Base-by-base conservation (phyloP, 371 early-diverging fungal genomes). In the Polyrhizophydium stewartii region DNA sequence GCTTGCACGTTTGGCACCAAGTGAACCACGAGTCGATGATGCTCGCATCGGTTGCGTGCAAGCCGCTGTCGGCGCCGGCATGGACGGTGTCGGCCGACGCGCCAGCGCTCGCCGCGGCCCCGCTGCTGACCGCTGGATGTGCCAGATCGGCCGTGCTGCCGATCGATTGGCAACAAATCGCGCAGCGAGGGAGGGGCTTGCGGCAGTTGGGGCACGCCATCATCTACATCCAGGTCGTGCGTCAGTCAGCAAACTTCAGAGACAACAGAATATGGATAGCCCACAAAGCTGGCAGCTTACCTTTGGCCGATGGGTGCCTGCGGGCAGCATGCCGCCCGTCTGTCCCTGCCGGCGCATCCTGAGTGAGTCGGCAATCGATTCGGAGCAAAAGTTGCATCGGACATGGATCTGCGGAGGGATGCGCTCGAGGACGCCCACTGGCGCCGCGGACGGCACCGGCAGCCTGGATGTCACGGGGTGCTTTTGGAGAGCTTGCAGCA, bases 1-100 rank as follows among this genome's bases (percentile, higher is more conserved):
- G 97, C 6, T 92, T 81, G 72, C 97, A 97, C 19, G 90, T 89
- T 69, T 94, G 95, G 71, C 97, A 97, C 97, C 97, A 97, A 16
- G 93, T 94, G 70, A 96, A 97, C 96, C 96, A 97, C 45, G 84
- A 71, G 60, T 92, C 91, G 68, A 95, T 59, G 30, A 55, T 25
- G 19, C 56, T 52, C 13, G 32, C 58, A 32, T 22, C 47, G 28
- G 41, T 33, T 31, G 47, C 56, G 51, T 31, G 16, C 7, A 17
- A 31, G 31, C 35, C 27, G 17, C 40, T 56, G 55, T 12, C 5
- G 16, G 40, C 27, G 46, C 28, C 6, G 59, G 7, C 52, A 19
- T 61, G 57, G 12, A 38, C 58, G 6, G 68, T 89, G 1, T 90
- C 89, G 17, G 96, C 97, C 63, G 95, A 12, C 40, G 40, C 40